A percentile compares a stretch with the other conserved stretches of the same genome.
Conservation (phyloP, 371 early-diverging fungal species). For the Homolaphlyctis polyrhiza region DNA sequence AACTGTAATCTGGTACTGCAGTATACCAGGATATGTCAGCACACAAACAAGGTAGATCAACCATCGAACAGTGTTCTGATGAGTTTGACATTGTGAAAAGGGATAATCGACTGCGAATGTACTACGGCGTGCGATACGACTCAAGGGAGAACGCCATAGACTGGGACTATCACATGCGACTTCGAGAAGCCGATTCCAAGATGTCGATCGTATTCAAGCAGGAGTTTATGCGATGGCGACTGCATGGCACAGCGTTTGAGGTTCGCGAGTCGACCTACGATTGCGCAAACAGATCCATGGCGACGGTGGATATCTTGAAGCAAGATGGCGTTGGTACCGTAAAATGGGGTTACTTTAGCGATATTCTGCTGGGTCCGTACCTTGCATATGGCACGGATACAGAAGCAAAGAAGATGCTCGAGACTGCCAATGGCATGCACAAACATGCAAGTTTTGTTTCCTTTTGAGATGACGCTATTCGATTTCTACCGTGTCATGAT, state of each 20-base stretch:
- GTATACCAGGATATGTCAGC: neutral
- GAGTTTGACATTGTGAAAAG: slow-evolving; percentile 16
- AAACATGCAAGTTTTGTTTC: slow-evolving; percentile 20
- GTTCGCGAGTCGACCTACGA: slow-evolving; percentile 25
- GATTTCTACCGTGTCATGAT: no score
- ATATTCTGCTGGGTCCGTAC: slow-evolving; percentile 44
- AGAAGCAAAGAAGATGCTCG: slow-evolving; percentile 34
- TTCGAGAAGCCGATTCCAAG: slow-evolving; percentile 14
- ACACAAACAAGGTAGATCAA: no score
- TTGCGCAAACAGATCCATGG: slow-evolving; percentile 37
- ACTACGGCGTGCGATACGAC: slow-evolving; percentile 36
- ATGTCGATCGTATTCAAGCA: slow-evolving; percentile 12
- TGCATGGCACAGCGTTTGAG: slow-evolving; percentile 32
- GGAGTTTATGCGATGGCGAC: slow-evolving; percentile 37
- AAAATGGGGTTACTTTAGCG: slow-evolving; percentile 50
- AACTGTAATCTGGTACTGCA: no score
- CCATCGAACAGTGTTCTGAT: no score
- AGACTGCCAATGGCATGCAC: slow-evolving; percentile 29
- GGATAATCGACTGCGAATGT: slow-evolving; percentile 31
- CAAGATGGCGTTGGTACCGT: slow-evolving; percentile 22
- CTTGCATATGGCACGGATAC: slow-evolving; percentile 34
- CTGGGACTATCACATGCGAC: slow-evolving; percentile 55
- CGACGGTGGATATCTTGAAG: slow-evolving; percentile 34
- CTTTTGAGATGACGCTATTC: no score
- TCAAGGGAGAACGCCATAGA: slow-evolving; percentile 40